These are phyloP conservation scores for Asterochloris sp. DNA, from an alignment of 139 green algal genomes.

Conservation along the genomic window DNA sequence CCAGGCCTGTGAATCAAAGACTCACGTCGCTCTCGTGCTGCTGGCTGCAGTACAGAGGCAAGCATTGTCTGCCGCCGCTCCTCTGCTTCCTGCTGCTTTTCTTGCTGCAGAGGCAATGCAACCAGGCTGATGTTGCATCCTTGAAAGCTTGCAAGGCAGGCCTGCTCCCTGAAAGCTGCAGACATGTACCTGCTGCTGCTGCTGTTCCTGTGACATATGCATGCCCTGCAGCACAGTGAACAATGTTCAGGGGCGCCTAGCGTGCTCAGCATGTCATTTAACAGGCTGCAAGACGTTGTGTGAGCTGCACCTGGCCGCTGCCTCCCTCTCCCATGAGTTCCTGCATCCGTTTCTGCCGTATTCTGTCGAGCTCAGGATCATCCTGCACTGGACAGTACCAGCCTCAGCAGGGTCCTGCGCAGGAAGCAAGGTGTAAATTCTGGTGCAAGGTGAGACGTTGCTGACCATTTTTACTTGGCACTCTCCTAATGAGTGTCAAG, in stretches of 20 bases:
- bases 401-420: too few species aligned
- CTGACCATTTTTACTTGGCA: too few species aligned
- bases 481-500: too few species aligned
- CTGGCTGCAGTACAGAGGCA: constrained; percentile 61
- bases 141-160: background rate
- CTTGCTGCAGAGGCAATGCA: constrained; percentile 24
- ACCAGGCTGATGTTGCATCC: background rate
- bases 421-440: too few species aligned
- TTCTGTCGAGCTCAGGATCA: constrained; percentile 79
- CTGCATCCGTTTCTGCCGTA: constrained; percentile 78
- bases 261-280: background rate
- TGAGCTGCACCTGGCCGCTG: background rate
- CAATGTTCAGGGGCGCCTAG: background rate
- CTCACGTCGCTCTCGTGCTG: constrained; percentile 77
- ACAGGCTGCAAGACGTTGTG: background rate
- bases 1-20: background rate
- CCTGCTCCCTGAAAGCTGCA: background rate
- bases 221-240: background rate
- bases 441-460: too few species aligned
- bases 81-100: constrained; percentile 44
- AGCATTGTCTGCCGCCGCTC: constrained; percentile 80
- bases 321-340: constrained; percentile 64
- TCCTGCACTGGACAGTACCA: constrained; percentile 15
- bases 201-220: constrained; percentile 15
- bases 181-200: constrained; percentile 15